phyloP scores from a whole-genome alignment of 192 early-diverging fungal genomes.

The Cetraspora pellucida region DNA sequence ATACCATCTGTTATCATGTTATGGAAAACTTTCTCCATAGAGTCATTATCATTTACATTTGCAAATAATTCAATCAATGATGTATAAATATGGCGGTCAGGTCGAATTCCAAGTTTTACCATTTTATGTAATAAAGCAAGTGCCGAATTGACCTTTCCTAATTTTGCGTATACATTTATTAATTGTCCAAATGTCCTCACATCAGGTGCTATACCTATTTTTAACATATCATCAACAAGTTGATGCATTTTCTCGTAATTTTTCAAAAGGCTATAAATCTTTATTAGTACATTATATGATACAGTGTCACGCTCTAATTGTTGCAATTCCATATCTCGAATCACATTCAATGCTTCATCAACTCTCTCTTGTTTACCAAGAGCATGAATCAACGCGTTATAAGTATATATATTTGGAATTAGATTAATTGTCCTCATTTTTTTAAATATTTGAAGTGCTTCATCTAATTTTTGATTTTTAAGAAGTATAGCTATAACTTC shows the following conservation, averaged over 20 bases:
- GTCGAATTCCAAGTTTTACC: neutral
- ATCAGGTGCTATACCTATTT: neutral
- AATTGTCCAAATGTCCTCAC: neutral
- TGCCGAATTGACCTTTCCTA: slow-evolving; percentile 6
- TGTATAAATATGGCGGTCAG: slow-evolving; percentile 3
- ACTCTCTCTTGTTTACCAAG: slow-evolving; percentile 38
- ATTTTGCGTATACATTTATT: slow-evolving; percentile 15
- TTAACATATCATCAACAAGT: slow-evolving; percentile 26
- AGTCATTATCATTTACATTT: slow-evolving; percentile 20
- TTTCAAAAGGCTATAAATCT: neutral
- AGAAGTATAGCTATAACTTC: slow-evolving; percentile 42
- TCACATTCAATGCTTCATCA: slow-evolving; percentile 36
- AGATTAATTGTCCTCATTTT: slow-evolving; percentile 38
- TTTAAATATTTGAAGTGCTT: slow-evolving; percentile 40
- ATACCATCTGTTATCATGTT: slow-evolving; percentile 29
- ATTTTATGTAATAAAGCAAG: neutral
- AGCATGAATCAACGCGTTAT: slow-evolving; percentile 42
- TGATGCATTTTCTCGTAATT: slow-evolving; percentile 7
- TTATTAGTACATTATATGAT: neutral
- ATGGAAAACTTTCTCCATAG: slow-evolving; percentile 27
- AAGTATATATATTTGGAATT: slow-evolving; percentile 28
- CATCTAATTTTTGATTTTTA: slow-evolving; percentile 35
- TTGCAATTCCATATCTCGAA: slow-evolving; percentile 36
- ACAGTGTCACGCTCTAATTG: neutral
- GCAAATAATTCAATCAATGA: slow-evolving; percentile 25